Evolutionary conservation across 2,329 filamentous ascomycete genomes (phyloP).

Genomic region (Harringtonia aguacate): DNA sequence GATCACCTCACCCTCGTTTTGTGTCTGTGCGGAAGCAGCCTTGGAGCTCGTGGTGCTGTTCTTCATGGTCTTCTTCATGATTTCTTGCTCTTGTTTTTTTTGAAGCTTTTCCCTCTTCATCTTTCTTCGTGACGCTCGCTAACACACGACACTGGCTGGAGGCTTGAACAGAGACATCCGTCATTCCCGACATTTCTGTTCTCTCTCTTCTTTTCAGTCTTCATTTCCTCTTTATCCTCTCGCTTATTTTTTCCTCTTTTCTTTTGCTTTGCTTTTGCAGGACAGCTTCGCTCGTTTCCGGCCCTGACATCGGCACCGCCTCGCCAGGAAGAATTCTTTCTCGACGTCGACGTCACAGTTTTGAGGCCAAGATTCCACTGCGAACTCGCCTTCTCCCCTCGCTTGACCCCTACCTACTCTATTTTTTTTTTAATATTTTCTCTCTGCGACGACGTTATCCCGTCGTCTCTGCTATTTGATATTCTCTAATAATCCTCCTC

Average conservation of each 20-base stretch:
- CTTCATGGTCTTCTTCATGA: too few species aligned
- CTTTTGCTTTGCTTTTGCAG: not conserved
- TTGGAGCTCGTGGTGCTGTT: too few species aligned
- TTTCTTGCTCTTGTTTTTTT: not conserved
- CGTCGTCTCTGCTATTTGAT: not conserved
- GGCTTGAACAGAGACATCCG: not conserved
- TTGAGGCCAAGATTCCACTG: not conserved
- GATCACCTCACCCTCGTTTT: too few species aligned
- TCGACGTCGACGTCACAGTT: too few species aligned
- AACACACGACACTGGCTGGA: not conserved
- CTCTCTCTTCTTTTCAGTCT: not conserved
- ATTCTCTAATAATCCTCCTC: not conserved
- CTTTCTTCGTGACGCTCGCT: not conserved
- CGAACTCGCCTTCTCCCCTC: not conserved
- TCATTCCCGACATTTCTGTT: not conserved
- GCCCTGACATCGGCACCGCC: not conserved
- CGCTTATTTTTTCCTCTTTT: not conserved
- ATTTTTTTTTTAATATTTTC: not conserved
- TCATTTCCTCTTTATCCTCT: not conserved
- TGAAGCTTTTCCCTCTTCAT: not conserved
- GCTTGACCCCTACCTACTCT: not conserved
- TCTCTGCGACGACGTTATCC: not conserved
- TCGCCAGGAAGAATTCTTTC: too few species aligned
- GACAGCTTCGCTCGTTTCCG: slow-evolving; percentile 1
- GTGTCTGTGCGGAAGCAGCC: too few species aligned